A percentile compares a stretch with the other conserved stretches of the same genome.
Conservation (phyloP, 2,329 filamentous ascomycete species). For the Talaromyces pinophilus region DNA sequence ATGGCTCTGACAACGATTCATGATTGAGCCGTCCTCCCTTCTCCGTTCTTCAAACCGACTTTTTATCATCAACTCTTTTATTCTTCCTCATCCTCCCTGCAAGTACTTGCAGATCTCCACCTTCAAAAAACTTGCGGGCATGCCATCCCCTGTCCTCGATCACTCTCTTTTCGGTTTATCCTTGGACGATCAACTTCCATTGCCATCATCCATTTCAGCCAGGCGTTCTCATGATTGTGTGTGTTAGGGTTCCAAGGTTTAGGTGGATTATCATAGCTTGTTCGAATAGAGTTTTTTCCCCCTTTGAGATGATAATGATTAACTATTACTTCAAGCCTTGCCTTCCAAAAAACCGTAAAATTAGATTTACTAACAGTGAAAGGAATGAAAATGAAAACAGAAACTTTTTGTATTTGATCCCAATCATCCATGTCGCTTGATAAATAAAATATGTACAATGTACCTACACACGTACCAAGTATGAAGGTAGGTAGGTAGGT, state of each 20-base stretch:
- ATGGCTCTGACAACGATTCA: background rate
- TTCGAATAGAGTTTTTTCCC: background rate
- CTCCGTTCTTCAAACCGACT: background rate
- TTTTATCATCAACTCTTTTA: background rate
- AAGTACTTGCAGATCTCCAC: background rate
- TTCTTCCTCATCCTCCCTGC: background rate
- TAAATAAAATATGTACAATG: conserved; percentile 11
- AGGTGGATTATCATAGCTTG: background rate
- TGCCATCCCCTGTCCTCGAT: background rate
- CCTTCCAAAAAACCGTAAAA: background rate
- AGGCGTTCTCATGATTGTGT: background rate
- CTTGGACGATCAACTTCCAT: background rate
- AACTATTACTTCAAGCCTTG: background rate
- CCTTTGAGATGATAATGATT: background rate
- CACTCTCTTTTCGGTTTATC: background rate
- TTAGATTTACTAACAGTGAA: background rate
- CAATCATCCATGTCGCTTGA: conserved; percentile 12
- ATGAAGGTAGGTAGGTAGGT: background rate
- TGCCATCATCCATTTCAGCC: background rate
- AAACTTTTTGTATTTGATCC: conserved; percentile 21
- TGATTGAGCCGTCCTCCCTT: background rate
- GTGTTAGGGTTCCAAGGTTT: background rate
- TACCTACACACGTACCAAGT: background rate
- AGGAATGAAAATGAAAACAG: background rate
- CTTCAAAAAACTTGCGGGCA: background rate